phyloP scores from a whole-genome alignment of 495 filamentous ascomycete genomes.

The Xylaria acuta region DNA sequence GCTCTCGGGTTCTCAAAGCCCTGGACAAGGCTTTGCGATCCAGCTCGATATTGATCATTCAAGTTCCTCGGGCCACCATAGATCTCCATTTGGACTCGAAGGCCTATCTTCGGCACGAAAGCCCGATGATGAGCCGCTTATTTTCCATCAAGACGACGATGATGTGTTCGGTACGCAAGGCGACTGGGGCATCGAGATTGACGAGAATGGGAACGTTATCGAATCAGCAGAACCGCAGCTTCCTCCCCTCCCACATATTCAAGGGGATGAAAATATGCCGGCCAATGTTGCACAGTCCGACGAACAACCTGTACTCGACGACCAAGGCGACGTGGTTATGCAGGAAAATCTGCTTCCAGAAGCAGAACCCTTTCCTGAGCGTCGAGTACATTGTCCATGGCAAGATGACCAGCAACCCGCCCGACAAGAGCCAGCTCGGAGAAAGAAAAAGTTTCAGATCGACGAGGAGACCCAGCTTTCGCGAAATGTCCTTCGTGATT shows the following conservation, averaged over 20 bases:
- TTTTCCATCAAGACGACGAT: slow-evolving; percentile 40
- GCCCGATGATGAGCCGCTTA: slow-evolving; percentile 28
- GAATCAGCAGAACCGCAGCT: slow-evolving; percentile 45
- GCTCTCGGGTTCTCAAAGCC: slow-evolving; percentile 23
- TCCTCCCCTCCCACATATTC: slow-evolving; percentile 39
- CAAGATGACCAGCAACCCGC: slow-evolving; percentile 32
- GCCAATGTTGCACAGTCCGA: slow-evolving; percentile 22
- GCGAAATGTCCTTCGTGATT: slow-evolving; percentile 57
- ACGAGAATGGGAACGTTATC: slow-evolving; percentile 49
- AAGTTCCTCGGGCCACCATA: slow-evolving; percentile 19
- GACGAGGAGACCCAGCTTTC: slow-evolving; percentile 58
- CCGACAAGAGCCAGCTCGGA: slow-evolving; percentile 34
- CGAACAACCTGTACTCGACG: slow-evolving; percentile 28
- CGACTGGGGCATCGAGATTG: slow-evolving; percentile 52
- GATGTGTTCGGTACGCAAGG: slow-evolving; percentile 33
- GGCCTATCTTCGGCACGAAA: slow-evolving; percentile 38
- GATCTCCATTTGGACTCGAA: slow-evolving; percentile 33
- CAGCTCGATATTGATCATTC: slow-evolving; percentile 32
- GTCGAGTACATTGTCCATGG: slow-evolving; percentile 30
- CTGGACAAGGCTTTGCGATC: slow-evolving; percentile 27
- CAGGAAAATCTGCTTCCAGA: slow-evolving; percentile 42
- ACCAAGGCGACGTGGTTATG: slow-evolving; percentile 38
- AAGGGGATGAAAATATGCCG: slow-evolving; percentile 19
- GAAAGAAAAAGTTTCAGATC: slow-evolving; percentile 38
- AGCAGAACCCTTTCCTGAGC: slow-evolving; percentile 40